Evolutionary conservation across 345 rosid genomes (phyloP), one percentile per base, ranked within the genome.

Genomic region (Eucalyptus curtisii): DNA sequence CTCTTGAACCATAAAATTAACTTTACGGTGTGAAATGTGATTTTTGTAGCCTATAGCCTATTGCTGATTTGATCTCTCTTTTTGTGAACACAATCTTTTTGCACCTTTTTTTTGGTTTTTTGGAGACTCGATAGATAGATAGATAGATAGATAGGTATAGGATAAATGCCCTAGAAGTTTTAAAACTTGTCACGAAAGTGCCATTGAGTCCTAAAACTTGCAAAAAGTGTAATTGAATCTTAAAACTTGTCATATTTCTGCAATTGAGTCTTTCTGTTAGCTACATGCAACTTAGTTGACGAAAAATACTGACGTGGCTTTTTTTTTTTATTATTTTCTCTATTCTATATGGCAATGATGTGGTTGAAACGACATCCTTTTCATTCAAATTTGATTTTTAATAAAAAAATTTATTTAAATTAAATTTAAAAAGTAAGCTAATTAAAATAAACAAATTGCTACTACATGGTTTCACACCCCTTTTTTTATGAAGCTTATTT

Each of bases 271-370:
- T 55, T 55, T 55, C 6, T 30, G 0, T 55, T 55, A 55, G 30
- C 61, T 55, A 24, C 11, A 5, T 55, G 10, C 61, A 55, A 55
- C 61, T 22, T 55, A 55, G 13, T 13, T 24, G 1, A 55, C 30
- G 0, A 55, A 55, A 55, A 24, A 55, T 55, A 10, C 6, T 4
- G 0, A 0, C 2, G 3, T 55, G 13, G 13, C 13, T 24, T 22
- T 55, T 55, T 48, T 48, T 48, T 48, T 24, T 24, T 55, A 2
- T 55, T 55, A 1, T 24, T 22, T 55, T 55, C 30, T 24, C 61
- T 55, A 55, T 24, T 25, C 30, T 55, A 55, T 55, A 55, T 55
- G 61, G 30, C 13, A 22, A 55, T 55, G 61, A 55, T 55, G 30
- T 55, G 61, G 27, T 25, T 55, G 30, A 55, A 55, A 55, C 13